Base-by-base conservation (phyloP, 2,329 filamentous ascomycete genomes). In the Aurifilum marmelostoma region DNA sequence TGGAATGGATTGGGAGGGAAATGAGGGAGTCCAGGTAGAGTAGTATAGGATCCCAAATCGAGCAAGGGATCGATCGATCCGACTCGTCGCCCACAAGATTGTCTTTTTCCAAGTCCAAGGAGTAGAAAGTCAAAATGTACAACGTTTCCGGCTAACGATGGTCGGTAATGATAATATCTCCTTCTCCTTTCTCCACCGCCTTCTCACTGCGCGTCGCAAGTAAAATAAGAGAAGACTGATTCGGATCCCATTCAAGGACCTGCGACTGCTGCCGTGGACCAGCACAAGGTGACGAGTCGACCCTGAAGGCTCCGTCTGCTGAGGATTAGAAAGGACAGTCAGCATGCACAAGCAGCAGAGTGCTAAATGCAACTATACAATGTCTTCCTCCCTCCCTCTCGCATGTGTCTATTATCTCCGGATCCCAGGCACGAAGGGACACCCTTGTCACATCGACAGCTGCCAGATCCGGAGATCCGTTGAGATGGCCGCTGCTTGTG, bases 361-460 rank as follows among this genome's bases (percentile, higher is more conserved):
- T 63, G 12, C 65, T 59, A 59, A 29, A 60, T 60, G 63, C 66
- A 56, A 52, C 24, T 66, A 43, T 66, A 39, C 37, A 58, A 58
- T 39, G 32, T 34, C 47, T 56, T 50, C 37, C 62, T 63, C 18
- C 24, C 47, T 47, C 16, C n/a, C 43, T n/a, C n/a, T n/a, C n/a
- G n/a, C n/a, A n/a, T n/a, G n/a, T 7, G 43, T 47, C 6, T 47
- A n/a, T 47, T 3, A n/a, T 47, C 43, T n/a, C 43, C 27, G 52
- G 63, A 18, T 62, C 62, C 63, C 66, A 68, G 63, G 21, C 66
- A 43, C 66, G 66, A 34, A 68, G 66, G 58, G 43, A 8, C 21
- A 24, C 60, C 66, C 39, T 66, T 70, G 43, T 24, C 50, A 66
- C 69, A 11, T 60, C 52, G 37, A 68, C 63, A 68, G 50, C 39